phyloP scores from a whole-genome alignment of 140 eudicot genomes.

The Oenanthe javanica region DNA sequence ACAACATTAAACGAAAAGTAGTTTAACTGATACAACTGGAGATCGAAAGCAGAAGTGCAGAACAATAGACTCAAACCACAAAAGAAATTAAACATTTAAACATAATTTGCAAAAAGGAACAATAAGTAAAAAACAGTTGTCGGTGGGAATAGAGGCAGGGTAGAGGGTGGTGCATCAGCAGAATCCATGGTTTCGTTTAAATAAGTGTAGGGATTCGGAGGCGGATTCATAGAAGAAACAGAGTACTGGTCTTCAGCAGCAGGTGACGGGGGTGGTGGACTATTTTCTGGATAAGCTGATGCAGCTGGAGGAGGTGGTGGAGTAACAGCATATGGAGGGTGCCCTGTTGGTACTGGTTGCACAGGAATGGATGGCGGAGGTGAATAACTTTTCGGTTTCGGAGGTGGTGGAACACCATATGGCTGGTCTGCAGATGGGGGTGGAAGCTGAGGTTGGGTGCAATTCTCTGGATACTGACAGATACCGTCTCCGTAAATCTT shows the following conservation, averaged over 20 bases:
- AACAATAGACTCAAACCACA: background rate
- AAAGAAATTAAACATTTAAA: background rate
- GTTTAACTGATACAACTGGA: background rate
- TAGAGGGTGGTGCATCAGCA: constrained; percentile 1
- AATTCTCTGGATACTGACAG: constrained; percentile 5
- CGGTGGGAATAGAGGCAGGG: background rate
- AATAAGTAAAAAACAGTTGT: background rate
- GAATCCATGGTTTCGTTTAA: background rate
- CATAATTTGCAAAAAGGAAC: background rate
- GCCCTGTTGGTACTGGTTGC: background rate
- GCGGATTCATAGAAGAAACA: background rate
- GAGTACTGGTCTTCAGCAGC: background rate
- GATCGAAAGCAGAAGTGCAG: background rate
- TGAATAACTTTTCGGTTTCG: background rate
- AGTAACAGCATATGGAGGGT: background rate
- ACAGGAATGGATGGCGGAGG: background rate
- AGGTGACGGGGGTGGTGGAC: background rate
- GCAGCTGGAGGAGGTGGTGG: background rate
- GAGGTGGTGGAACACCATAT: background rate
- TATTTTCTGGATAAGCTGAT: background rate
- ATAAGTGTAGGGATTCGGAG: constrained; percentile 6
- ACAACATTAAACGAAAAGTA: background rate
- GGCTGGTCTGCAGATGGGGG: background rate
- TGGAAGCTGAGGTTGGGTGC: background rate
- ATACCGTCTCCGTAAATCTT: background rate